phyloP scores from a whole-genome alignment of 2,329 filamentous ascomycete species.

The Sporothrix phasma region DNA sequence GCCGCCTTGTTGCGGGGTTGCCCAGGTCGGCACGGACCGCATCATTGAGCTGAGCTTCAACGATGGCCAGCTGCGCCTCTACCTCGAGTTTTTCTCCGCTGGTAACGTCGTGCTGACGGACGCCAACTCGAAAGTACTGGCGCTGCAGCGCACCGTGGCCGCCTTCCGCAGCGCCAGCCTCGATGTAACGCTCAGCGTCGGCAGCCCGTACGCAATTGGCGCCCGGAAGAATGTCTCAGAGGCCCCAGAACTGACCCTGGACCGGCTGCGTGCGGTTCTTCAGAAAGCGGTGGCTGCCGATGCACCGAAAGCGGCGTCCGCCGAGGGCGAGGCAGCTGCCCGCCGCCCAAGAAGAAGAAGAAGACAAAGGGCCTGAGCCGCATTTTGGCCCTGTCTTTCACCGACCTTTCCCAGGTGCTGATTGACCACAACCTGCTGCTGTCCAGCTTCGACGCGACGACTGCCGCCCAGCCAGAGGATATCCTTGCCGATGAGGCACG shows the following conservation, averaged over 20 bases:
- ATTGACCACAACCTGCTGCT: conserved; percentile 71
- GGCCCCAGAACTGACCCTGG: conserved; percentile 62
- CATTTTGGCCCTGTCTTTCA: conserved; percentile 72
- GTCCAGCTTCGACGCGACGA: conserved; percentile 51
- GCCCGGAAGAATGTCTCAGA: conserved; percentile 76
- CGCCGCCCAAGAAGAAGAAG: conserved; percentile 40
- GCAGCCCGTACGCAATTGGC: conserved; percentile 41
- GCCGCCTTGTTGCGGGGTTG: conserved; percentile 71
- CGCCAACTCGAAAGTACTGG: conserved; percentile 68
- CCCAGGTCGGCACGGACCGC: conserved; percentile 84
- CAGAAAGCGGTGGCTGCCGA: conserved; percentile 45
- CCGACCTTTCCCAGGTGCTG: conserved; percentile 78
- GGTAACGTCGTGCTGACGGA: conserved; percentile 94
- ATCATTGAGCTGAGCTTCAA: conserved; percentile 89
- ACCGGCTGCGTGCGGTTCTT: conserved; percentile 60
- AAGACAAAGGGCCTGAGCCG: conserved; percentile 69
- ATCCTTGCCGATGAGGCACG: conserved; percentile 57
- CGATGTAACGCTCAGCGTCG: conserved; percentile 18
- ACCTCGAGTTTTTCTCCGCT: conserved; percentile 88
- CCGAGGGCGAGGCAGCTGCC: neutral
- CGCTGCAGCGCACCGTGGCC: conserved; percentile 50
- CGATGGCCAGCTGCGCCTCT: conserved; percentile 78
- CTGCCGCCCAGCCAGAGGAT: conserved; percentile 46
- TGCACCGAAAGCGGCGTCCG: conserved; percentile 25
- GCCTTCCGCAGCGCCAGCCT: conserved; percentile 20